These are phyloP conservation scores for Solanum dulcamara DNA, from an alignment of 257 asterid genomes.

Conservation along the genomic window DNA sequence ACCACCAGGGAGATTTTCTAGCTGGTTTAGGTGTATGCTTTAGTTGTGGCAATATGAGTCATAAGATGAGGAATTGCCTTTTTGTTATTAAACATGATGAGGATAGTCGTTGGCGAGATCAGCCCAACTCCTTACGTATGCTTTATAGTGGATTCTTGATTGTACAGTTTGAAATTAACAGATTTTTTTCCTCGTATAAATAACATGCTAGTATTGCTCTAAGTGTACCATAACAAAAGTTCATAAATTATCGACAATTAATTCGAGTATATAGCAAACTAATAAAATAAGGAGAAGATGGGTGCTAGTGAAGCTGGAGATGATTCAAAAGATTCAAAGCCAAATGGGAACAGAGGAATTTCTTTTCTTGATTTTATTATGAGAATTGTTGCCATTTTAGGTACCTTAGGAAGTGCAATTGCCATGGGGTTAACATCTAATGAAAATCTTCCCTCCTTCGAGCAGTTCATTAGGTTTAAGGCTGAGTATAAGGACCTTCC, in stretches of 20 bases:
- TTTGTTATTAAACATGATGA: too few species aligned
- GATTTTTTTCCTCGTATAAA: slow-evolving; percentile 17
- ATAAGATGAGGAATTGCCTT: too few species aligned
- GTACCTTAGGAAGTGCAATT: slow-evolving; percentile 52
- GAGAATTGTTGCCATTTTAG: slow-evolving; percentile 42
- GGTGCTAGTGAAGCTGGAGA: slow-evolving; percentile 22
- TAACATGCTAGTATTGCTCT: neutral
- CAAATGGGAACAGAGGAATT: slow-evolving; percentile 28
- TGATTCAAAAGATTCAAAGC: slow-evolving; percentile 17
- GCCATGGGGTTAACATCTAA: slow-evolving; percentile 47
- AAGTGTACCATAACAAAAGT: neutral
- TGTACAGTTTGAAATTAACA: neutral
- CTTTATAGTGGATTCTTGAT: neutral
- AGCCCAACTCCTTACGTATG: too few species aligned
- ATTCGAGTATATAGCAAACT: neutral
- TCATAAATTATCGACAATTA: neutral
- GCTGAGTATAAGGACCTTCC: slow-evolving; percentile 48
- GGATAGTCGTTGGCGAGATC: too few species aligned
- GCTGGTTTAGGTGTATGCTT: too few species aligned
- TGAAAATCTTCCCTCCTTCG: slow-evolving; percentile 18
- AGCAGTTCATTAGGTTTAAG: slow-evolving; percentile 27
- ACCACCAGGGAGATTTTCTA: too few species aligned
- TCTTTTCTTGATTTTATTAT: slow-evolving; percentile 37
- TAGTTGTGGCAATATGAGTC: too few species aligned
- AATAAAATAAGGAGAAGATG: slow-evolving; percentile 6